Conservation (phyloP, 1,139 yeast genomes). For the Scheffersomyces stambukii region DNA sequence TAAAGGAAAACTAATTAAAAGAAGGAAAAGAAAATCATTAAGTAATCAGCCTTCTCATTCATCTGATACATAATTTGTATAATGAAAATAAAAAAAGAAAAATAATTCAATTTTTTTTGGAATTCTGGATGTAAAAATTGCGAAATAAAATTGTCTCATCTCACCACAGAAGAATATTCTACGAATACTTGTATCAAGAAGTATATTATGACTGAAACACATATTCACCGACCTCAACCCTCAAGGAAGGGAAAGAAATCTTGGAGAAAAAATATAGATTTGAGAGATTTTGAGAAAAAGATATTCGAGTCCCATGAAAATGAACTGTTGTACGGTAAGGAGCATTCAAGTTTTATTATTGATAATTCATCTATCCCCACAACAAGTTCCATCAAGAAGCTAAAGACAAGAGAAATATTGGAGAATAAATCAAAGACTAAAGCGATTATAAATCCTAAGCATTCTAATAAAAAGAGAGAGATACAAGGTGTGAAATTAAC, state of each 20-base stretch:
- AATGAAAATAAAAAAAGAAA: no score
- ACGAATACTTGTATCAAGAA: no score
- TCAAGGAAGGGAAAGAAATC: conserved; percentile 92
- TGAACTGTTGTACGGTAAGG: conserved; percentile 61
- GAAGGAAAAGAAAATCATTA: conserved; percentile 28
- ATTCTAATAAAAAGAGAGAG: conserved; percentile 22
- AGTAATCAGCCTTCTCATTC: conserved; percentile 28
- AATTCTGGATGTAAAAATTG: no score
- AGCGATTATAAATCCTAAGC: conserved; percentile 45
- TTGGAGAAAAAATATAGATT: conserved; percentile 93
- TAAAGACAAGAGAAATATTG: conserved; percentile 74
- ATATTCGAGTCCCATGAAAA: conserved; percentile 68
- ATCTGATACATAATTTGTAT: no score
- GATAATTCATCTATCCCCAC: conserved; percentile 44
- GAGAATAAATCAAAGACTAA: conserved; percentile 76
- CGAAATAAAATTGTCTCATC: no score
- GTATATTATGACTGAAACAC: no score
- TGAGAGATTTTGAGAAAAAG: conserved; percentile 69
- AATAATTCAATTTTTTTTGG: no score
- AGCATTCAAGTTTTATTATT: conserved; percentile 56
- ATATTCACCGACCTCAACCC: conserved; percentile 50
- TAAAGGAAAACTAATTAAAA: conserved; percentile 13
- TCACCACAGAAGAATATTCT: no score
- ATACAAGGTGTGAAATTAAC: conserved; percentile 66
- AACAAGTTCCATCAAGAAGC: conserved; percentile 33